These are phyloP conservation scores for Xylaria sp. DNA, from an alignment of 2,329 filamentous ascomycete species.

Conservation along the genomic window DNA sequence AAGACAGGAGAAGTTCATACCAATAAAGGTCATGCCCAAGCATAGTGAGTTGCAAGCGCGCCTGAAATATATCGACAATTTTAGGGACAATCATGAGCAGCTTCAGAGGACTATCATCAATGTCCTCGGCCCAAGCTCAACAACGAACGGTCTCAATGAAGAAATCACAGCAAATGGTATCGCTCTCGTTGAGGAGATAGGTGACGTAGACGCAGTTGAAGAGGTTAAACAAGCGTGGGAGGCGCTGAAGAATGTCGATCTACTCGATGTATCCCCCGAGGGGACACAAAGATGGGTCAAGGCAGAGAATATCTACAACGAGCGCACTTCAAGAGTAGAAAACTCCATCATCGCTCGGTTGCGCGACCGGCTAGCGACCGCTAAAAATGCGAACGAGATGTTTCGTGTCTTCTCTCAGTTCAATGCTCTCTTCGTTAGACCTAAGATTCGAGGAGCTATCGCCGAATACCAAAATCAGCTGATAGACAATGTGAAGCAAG, in stretches of 20 bases:
- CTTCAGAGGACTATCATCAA: slow-evolving; percentile 96
- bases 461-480: slow-evolving; percentile 98
- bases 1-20: slow-evolving; percentile 97
- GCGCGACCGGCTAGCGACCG: slow-evolving; percentile 90
- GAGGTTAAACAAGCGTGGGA: slow-evolving; percentile 96
- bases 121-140: slow-evolving; percentile 83
- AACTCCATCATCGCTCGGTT: slow-evolving; percentile 98
- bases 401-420: slow-evolving; percentile 99
- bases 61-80: slow-evolving; percentile 92
- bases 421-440: slow-evolving; percentile 96
- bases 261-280: slow-evolving; percentile 89
- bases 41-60: slow-evolving; percentile 91
- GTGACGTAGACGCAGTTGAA: slow-evolving; percentile 95
- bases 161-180: slow-evolving; percentile 66
- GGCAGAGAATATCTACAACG: slow-evolving; percentile 96
- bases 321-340: slow-evolving; percentile 95
- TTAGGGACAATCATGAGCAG: slow-evolving; percentile 97
- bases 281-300: slow-evolving; percentile 93
- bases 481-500: slow-evolving; percentile 97
- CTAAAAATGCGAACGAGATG: slow-evolving; percentile 99
- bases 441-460: slow-evolving; percentile 98
- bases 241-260: slow-evolving; percentile 91
- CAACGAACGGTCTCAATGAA: slow-evolving; percentile 64
- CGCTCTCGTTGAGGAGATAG: slow-evolving; percentile 90
- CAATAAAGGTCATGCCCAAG: slow-evolving; percentile 92